phyloP scores from a whole-genome alignment of 2,329 filamentous ascomycete species.

The Blastomyces gilchristii region DNA sequence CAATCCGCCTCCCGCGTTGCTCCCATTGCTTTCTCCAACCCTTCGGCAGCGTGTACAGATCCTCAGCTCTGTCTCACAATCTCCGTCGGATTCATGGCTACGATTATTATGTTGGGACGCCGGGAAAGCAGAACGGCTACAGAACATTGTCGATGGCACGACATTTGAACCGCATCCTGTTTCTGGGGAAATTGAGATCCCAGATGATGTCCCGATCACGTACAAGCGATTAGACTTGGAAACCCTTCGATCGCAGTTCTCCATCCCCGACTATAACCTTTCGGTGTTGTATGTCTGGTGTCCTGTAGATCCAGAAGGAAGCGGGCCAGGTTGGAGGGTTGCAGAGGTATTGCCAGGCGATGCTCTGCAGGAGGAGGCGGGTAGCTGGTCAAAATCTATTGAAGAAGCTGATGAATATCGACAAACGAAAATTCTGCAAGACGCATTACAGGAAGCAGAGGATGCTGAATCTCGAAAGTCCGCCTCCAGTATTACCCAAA shows the following conservation, averaged over 20 bases:
- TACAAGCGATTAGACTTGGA: constrained; percentile 53
- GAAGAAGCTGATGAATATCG: constrained; percentile 44
- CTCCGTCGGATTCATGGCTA: constrained; percentile 46
- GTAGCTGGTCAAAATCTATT: constrained; percentile 44
- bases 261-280: constrained; percentile 46
- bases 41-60: constrained; percentile 52
- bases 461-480: constrained; percentile 14
- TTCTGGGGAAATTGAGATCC: constrained; percentile 55
- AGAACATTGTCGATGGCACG: constrained; percentile 43
- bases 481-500: constrained; percentile 1
- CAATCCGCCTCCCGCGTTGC: constrained; percentile 49
- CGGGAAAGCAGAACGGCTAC: constrained; percentile 43
- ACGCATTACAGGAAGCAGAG: constrained; percentile 26
- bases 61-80: constrained; percentile 38
- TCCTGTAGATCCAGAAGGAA: constrained; percentile 45
- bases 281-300: constrained; percentile 53
- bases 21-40: constrained; percentile 53
- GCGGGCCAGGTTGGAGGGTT: constrained; percentile 47
- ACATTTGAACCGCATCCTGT: constrained; percentile 53
- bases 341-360: constrained; percentile 49
- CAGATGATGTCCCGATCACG: constrained; percentile 44
- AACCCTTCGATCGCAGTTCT: constrained; percentile 47
- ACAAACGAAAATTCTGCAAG: constrained; percentile 27
- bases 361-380: constrained; percentile 38
- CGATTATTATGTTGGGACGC: constrained; percentile 50